A percentile compares a stretch with the other conserved stretches of the same genome.
Evolutionary conservation across 1,284 basidiomycete genomes (phyloP).

Genomic region (Hymenochaete sp.): DNA sequence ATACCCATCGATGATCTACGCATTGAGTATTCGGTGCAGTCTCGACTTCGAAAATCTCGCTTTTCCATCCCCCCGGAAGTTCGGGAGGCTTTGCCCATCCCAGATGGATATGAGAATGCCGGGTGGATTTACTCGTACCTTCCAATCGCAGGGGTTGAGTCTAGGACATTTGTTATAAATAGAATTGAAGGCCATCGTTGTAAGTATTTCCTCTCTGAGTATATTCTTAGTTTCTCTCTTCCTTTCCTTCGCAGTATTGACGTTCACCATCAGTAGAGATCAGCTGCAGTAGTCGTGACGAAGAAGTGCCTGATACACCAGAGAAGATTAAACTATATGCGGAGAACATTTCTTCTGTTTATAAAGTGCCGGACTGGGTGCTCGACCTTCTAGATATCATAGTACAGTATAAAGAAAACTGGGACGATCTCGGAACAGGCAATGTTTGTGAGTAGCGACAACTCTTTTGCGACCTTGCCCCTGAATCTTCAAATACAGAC

Average conservation of each 20-base stretch:
- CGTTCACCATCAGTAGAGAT: no score
- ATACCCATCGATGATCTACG: conserved; percentile 4
- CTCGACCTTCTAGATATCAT: neutral
- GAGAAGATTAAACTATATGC: no score
- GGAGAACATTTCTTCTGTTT: no score
- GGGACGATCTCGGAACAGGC: no score
- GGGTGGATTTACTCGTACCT: conserved; percentile 11
- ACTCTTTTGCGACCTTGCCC: no score
- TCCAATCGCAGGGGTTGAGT: conserved; percentile 6
- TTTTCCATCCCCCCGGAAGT: conserved; percentile 10
- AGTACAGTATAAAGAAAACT: neutral
- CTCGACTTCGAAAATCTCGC: conserved; percentile 6
- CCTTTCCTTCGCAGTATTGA: no score
- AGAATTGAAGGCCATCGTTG: conserved; percentile 13
- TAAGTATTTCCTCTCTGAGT: neutral
- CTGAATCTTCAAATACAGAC: no score
- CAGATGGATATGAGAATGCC: conserved; percentile 9
- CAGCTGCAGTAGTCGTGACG: no score
- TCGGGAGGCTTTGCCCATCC: conserved; percentile 9
- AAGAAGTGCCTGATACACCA: no score
- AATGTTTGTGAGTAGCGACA: no score
- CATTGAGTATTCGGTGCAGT: conserved; percentile 7
- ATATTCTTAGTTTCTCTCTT: neutral
- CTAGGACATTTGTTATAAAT: conserved; percentile 2
- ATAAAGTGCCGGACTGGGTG: neutral